phyloP scores from a whole-genome alignment of 2,329 filamentous ascomycete species.

The Clonostachys rhizophaga region DNA sequence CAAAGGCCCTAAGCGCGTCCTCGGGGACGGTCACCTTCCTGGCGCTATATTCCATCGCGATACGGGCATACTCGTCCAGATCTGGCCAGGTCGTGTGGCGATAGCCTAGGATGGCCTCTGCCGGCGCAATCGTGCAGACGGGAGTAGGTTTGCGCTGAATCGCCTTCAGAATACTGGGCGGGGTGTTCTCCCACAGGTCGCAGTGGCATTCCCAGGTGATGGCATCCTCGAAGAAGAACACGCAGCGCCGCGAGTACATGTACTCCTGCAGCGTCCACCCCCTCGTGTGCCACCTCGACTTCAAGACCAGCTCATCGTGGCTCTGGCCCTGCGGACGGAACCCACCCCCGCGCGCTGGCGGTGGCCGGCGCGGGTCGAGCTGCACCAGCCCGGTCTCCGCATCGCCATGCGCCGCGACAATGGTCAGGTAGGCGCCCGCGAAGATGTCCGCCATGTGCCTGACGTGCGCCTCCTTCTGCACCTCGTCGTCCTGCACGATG shows the following conservation, averaged over 20 bases:
- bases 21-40: conserved; percentile 30
- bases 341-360: conserved; percentile 1
- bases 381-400: conserved; percentile 28
- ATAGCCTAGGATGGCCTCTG: conserved; percentile 25
- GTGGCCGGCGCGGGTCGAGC: conserved; percentile 24
- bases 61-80: conserved; percentile 36
- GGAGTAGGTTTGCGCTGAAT: conserved; percentile 11
- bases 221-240: conserved; percentile 36
- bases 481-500: conserved; percentile 36
- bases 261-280: conserved; percentile 39
- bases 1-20: conserved; percentile 35
- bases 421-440: conserved; percentile 35
- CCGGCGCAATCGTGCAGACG: not conserved
- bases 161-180: conserved; percentile 20
- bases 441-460: conserved; percentile 40
- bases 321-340: conserved; percentile 8
- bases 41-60: conserved; percentile 36
- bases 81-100: conserved; percentile 38
- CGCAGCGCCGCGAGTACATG: conserved; percentile 32
- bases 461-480: conserved; percentile 30
- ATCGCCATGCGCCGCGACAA: conserved; percentile 35
- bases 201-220: conserved; percentile 42
- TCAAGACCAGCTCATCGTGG: conserved; percentile 30
- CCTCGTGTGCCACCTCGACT: conserved; percentile 30
- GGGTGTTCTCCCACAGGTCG: conserved; percentile 30